Evolutionary conservation across 345 rosid genomes (phyloP).

Genomic region (Salix arbutifolia): DNA sequence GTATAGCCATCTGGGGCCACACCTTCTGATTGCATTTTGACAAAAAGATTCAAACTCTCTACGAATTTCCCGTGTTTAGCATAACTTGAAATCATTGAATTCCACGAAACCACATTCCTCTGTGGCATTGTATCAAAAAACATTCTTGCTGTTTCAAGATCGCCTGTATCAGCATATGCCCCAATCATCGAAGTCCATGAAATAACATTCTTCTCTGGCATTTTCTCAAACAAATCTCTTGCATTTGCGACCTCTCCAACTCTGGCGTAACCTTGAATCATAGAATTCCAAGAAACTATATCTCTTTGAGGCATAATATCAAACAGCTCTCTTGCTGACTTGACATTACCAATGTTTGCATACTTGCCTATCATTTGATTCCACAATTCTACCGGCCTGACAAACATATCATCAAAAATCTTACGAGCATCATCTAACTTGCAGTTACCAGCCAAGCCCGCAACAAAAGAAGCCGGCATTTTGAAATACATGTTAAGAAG

Average conservation of each 20-base stretch:
- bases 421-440: slow-evolving; percentile 21
- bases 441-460: neutral
- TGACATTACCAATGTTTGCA: slow-evolving; percentile 19
- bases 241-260: slow-evolving; percentile 37
- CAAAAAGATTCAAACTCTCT: slow-evolving; percentile 31
- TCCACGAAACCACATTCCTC: slow-evolving; percentile 39
- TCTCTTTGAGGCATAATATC: slow-evolving; percentile 38
- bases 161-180: slow-evolving; percentile 26
- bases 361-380: slow-evolving; percentile 22
- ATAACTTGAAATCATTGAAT: slow-evolving; percentile 30
- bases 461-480: slow-evolving; percentile 1
- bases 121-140: slow-evolving; percentile 25
- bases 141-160: slow-evolving; percentile 14
- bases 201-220: slow-evolving; percentile 37
- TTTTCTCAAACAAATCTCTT: slow-evolving; percentile 21
- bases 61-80: slow-evolving; percentile 13
- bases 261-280: slow-evolving; percentile 31
- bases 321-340: slow-evolving; percentile 35
- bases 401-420: slow-evolving; percentile 32
- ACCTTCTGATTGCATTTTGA: slow-evolving; percentile 19
- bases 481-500: slow-evolving; percentile 20
- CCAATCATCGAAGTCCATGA: slow-evolving; percentile 42
- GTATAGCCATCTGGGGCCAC: slow-evolving; percentile 32
- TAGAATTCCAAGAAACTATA: slow-evolving; percentile 41
- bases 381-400: slow-evolving; percentile 30